Conservation (phyloP, 345 rosid species). For the Isatis tinctoria region DNA sequence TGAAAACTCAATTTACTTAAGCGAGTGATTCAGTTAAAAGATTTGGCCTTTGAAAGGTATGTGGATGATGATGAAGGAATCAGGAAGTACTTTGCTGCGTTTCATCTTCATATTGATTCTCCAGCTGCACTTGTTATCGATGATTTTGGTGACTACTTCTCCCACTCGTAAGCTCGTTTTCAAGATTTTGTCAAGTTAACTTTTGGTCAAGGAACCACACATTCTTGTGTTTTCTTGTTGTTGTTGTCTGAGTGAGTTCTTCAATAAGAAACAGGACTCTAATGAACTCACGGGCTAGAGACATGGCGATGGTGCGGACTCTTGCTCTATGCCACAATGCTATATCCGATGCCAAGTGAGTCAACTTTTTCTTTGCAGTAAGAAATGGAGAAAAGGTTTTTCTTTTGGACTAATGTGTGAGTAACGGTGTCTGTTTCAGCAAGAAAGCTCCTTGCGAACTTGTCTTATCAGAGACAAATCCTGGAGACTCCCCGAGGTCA, state of each 20-base stretch:
- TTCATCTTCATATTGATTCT: slow-evolving; percentile 54
- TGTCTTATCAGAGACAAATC: slow-evolving; percentile 64
- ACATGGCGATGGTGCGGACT: slow-evolving; percentile 69
- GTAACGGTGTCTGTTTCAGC: slow-evolving; percentile 25
- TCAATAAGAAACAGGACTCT: slow-evolving; percentile 45
- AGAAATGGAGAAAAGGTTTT: neutral
- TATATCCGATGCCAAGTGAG: slow-evolving; percentile 57
- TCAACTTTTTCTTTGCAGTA: neutral
- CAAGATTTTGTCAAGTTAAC: neutral
- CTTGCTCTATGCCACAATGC: slow-evolving; percentile 81
- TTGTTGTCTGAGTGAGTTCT: neutral
- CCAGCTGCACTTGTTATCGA: slow-evolving; percentile 67
- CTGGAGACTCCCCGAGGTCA: slow-evolving; percentile 62
- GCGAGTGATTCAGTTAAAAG: neutral
- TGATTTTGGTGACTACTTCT: slow-evolving; percentile 72
- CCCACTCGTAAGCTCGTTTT: slow-evolving; percentile 44
- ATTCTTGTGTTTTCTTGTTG: neutral
- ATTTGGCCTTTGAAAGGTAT: slow-evolving; percentile 38
- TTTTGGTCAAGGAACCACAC: neutral
- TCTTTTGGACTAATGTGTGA: neutral
- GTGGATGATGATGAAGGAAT: slow-evolving; percentile 73
- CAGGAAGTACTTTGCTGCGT: slow-evolving; percentile 78
- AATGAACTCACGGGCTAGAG: slow-evolving; percentile 71
- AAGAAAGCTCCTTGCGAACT: slow-evolving; percentile 45
- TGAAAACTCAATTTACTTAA: neutral